These are phyloP conservation scores for Pestalotiopsis sp. DNA, from an alignment of 2,329 filamentous ascomycete genomes.

Conservation along the genomic window DNA sequence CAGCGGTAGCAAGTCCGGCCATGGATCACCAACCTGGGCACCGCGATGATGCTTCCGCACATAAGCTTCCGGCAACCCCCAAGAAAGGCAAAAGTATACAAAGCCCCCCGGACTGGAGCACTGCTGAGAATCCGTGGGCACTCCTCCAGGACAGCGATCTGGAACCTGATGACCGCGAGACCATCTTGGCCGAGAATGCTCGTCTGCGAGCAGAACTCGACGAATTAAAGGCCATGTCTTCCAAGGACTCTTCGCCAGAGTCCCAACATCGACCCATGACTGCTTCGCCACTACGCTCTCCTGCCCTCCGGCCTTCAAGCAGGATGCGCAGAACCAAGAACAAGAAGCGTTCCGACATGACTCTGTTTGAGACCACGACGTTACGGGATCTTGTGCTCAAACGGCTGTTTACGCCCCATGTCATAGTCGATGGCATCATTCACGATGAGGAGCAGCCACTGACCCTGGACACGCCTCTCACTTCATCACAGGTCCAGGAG, in stretches of 20 bases:
- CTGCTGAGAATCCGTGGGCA: conserved; percentile 13
- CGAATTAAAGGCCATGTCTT: background rate
- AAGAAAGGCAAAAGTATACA: conserved; percentile 5
- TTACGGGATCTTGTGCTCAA: conserved; percentile 16
- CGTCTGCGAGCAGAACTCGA: conserved; percentile 15
- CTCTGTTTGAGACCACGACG: conserved; percentile 12
- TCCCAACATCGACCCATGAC: background rate
- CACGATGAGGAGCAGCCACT: background rate
- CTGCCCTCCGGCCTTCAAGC: background rate
- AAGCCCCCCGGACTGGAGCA: conserved; percentile 8
- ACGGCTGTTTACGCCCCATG: conserved; percentile 13
- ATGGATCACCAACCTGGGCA: background rate
- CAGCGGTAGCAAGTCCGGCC: background rate
- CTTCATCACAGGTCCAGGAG: conserved; percentile 14
- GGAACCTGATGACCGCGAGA: conserved; percentile 4
- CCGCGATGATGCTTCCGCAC: background rate
- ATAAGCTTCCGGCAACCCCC: background rate
- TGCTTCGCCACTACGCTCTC: background rate
- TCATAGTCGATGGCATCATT: conserved; percentile 11
- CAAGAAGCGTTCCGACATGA: conserved; percentile 3
- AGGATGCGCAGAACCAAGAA: background rate
- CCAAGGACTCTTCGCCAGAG: background rate
- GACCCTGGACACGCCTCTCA: conserved; percentile 16
- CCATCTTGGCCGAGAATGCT: conserved; percentile 10
- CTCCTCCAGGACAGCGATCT: background rate